These are phyloP conservation scores for Zygoascus tannicola DNA, from an alignment of 805 yeast genomes.

Conservation along the genomic window DNA sequence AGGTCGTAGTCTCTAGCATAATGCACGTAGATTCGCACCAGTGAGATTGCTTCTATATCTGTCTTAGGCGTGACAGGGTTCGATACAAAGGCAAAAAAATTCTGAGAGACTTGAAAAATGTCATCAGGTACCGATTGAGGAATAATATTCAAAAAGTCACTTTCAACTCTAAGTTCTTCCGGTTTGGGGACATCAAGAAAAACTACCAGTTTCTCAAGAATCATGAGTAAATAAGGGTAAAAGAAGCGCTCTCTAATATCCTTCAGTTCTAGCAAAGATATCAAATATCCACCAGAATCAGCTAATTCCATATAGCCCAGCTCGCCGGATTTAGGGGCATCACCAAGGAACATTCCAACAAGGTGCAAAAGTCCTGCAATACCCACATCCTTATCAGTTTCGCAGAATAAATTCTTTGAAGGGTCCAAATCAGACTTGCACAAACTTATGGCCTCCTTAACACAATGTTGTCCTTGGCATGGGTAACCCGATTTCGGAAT, in stretches of 20 bases:
- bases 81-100: conserved; percentile 38
- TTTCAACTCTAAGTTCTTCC: conserved; percentile 18
- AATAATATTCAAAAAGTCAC: neutral
- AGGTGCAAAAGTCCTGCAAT: conserved; percentile 18
- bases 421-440: neutral
- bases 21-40: conserved; percentile 47
- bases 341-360: conserved; percentile 20
- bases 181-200: conserved; percentile 42
- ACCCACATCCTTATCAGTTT: conserved; percentile 3
- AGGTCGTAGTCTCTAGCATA: conserved; percentile 39
- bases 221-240: conserved; percentile 48
- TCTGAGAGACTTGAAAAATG: conserved; percentile 14
- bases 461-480: neutral
- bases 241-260: conserved; percentile 28
- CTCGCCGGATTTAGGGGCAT: conserved; percentile 14
- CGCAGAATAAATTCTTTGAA: neutral
- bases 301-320: conserved; percentile 10
- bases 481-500: neutral
- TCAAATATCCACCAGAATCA: conserved; percentile 12
- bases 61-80: conserved; percentile 33
- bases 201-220: conserved; percentile 47
- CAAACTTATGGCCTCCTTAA: neutral
- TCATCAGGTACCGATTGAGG: neutral
- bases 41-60: conserved; percentile 41
- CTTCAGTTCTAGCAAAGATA: conserved; percentile 17